Percentiles rank a stretch among this genome's conserved stretches.
Evolutionary conservation across 2,329 filamentous ascomycete genomes (phyloP).

Genomic region (Elsinoe perseae): DNA sequence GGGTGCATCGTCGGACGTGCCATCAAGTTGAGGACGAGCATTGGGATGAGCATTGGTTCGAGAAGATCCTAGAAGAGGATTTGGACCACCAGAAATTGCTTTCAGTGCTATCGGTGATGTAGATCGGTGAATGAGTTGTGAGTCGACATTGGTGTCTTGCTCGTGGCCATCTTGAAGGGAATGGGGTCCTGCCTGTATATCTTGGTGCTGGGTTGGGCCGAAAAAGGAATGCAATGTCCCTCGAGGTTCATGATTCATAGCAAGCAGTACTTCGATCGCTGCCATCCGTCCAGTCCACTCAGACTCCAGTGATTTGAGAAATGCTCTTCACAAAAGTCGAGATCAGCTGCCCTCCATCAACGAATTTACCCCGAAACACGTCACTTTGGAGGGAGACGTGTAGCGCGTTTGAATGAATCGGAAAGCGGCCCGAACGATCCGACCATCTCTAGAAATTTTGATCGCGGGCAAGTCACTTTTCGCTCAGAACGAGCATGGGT

Average conservation of each 20-base stretch:
- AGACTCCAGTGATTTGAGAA: not conserved
- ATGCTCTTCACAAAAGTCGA: not conserved
- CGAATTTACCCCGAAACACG: constrained; percentile 8
- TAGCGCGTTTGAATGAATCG: not conserved
- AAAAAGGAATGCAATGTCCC: constrained; percentile 18
- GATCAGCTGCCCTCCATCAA: not conserved
- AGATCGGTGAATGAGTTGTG: not conserved
- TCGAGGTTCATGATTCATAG: constrained; percentile 17
- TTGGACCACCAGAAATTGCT: not conserved
- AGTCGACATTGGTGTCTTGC: not conserved
- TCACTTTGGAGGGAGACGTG: constrained; percentile 4
- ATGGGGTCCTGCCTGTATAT: not conserved
- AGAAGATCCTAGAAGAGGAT: not conserved
- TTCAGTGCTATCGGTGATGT: not conserved
- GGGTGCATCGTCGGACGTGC: not conserved
- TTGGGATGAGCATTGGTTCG: not conserved
- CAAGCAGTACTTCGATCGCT: constrained; percentile 1
- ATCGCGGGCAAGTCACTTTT: constrained; percentile 1
- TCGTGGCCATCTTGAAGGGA: not conserved
- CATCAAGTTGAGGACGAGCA: not conserved
- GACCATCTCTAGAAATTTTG: constrained; percentile 6
- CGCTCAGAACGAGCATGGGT: not conserved
- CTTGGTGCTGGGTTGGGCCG: not conserved
- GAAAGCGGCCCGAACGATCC: constrained; percentile 1
- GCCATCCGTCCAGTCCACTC: not conserved